These are phyloP conservation scores for Cyclotella kingstonii DNA, from an alignment of 108 stramenopile genomes.

Conservation along the genomic window DNA sequence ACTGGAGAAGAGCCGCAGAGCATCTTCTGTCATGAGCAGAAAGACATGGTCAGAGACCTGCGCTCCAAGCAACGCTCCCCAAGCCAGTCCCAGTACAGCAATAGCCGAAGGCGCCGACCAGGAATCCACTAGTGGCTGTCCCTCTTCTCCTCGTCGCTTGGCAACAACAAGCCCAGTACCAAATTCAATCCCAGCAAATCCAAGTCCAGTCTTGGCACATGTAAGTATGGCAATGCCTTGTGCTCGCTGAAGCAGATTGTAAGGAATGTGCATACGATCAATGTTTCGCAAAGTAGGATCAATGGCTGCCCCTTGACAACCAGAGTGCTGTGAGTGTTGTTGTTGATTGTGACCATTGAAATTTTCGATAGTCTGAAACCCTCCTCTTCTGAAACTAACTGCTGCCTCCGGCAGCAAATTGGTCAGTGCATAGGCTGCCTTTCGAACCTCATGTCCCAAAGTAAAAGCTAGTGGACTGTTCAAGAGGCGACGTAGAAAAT, in stretches of 20 bases:
- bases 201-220: conserved; percentile 77
- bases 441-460: conserved; percentile 87
- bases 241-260: conserved; percentile 65
- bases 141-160: conserved; percentile 23
- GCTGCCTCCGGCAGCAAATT: conserved; percentile 71
- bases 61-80: conserved; percentile 84
- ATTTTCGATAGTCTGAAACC: background rate
- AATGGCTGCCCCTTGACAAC: conserved; percentile 20
- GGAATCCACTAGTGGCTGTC: conserved; percentile 31
- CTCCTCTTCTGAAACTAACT: background rate
- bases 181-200: conserved; percentile 84
- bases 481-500: conserved; percentile 50
- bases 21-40: conserved; percentile 89
- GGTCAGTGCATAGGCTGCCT: conserved; percentile 83
- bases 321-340: conserved; percentile 14
- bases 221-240: conserved; percentile 84
- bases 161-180: conserved; percentile 88
- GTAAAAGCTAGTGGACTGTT: conserved; percentile 88
- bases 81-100: conserved; percentile 77
- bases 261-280: conserved; percentile 83
- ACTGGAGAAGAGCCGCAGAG: conserved; percentile 62
- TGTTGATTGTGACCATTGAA: background rate
- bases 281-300: conserved; percentile 66
- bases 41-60: conserved; percentile 91
- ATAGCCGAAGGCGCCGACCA: conserved; percentile 92